Evolutionary conservation across 2,329 filamentous ascomycete genomes (phyloP).

Genomic region (Diaporthe sp.): DNA sequence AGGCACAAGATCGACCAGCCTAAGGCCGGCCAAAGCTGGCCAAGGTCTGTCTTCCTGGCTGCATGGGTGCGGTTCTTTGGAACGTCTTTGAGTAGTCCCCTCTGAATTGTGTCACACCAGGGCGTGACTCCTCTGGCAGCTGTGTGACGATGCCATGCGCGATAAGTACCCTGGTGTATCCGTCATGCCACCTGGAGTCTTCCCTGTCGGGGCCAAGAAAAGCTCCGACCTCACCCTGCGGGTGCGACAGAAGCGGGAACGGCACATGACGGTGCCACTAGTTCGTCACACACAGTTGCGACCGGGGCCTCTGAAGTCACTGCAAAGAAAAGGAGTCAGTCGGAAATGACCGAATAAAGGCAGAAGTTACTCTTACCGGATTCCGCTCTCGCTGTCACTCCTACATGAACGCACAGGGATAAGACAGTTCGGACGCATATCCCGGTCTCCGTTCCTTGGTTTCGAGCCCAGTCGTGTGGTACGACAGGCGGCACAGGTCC

Average conservation of each 20-base stretch:
- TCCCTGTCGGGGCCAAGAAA: background rate
- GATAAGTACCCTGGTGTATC: background rate
- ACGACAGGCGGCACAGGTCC: background rate
- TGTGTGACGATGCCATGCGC: background rate
- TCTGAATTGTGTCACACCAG: background rate
- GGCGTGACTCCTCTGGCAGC: background rate
- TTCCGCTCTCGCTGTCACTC: background rate
- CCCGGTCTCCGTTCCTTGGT: background rate
- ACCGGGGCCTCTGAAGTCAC: background rate
- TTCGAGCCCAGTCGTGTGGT: background rate
- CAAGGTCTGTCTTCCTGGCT: background rate
- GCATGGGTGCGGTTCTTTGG: background rate
- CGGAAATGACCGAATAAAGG: background rate
- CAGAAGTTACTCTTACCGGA: background rate
- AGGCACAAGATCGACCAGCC: background rate
- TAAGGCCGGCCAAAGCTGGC: background rate
- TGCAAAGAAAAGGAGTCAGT: background rate
- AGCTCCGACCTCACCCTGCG: background rate
- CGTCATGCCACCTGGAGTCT: background rate
- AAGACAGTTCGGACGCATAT: background rate
- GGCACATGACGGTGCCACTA: background rate
- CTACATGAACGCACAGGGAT: slow-evolving; percentile 8
- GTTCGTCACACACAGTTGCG: background rate
- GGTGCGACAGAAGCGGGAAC: background rate
- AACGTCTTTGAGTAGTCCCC: background rate